phyloP scores from a whole-genome alignment of 202 grass and related monocot genomes.

The Tripidium arundinaceum region DNA sequence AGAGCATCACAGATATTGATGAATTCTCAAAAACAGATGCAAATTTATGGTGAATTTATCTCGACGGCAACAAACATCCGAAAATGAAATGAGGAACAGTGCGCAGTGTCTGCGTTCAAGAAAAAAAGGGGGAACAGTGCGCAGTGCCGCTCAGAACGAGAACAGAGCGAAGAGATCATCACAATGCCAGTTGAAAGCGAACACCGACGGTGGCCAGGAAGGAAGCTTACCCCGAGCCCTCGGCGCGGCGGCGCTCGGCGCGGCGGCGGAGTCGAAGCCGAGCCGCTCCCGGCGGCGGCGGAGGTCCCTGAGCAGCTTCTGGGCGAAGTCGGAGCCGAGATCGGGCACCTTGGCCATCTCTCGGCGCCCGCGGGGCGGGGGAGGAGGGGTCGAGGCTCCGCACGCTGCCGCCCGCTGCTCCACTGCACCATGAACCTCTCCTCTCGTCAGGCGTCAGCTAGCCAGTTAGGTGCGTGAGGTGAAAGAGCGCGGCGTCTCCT shows the following conservation, averaged over 20 bases:
- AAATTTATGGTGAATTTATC: neutral
- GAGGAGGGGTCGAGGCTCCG: neutral
- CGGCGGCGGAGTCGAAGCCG: conserved; percentile 46
- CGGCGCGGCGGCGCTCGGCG: conserved; percentile 7
- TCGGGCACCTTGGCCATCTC: conserved; percentile 64
- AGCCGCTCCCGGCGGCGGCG: conserved; percentile 69
- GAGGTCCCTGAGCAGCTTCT: conserved; percentile 89
- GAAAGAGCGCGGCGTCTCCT: conserved; percentile 7
- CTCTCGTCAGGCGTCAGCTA: neutral
- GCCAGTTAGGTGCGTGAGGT: conserved; percentile 2
- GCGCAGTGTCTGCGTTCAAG: too few species aligned
- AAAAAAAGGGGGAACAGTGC: too few species aligned
- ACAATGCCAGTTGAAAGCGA: neutral
- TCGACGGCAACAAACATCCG: neutral
- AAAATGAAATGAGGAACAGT: neutral
- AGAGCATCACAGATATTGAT: neutral
- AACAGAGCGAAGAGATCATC: neutral
- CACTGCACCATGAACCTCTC: conserved; percentile 34
- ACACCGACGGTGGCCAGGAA: neutral
- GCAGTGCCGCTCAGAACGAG: neutral
- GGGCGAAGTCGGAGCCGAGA: conserved; percentile 80
- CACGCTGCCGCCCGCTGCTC: neutral
- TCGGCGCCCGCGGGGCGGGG: neutral
- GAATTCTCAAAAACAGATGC: neutral
- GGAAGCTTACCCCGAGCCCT: neutral